phyloP scores from a whole-genome alignment of 2,329 filamentous ascomycete species.

The Emmonsiellopsis sp. region DNA sequence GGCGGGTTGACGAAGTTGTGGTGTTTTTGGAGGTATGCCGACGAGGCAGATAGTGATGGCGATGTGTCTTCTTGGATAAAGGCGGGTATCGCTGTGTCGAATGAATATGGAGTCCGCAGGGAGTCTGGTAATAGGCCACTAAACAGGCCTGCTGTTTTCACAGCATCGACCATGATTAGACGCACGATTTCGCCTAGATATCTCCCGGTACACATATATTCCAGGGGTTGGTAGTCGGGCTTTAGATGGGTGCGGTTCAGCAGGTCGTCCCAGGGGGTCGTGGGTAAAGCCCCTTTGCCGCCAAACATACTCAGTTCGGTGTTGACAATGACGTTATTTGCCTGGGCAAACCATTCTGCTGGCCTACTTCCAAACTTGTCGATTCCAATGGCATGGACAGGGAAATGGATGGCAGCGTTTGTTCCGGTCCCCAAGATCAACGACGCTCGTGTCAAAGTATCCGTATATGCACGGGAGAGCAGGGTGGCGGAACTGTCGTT shows the following conservation, averaged over 20 bases:
- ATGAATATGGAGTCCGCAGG: constrained; percentile 47
- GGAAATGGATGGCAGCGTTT: constrained; percentile 56
- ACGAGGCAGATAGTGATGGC: constrained; percentile 27
- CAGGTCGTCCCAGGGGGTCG: constrained; percentile 53
- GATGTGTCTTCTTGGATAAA: constrained; percentile 44
- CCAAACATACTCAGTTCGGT: constrained; percentile 61
- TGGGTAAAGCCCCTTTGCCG: constrained; percentile 46
- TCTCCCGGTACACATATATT: constrained; percentile 55
- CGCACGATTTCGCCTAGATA: constrained; percentile 57
- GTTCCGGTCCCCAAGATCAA: constrained; percentile 58
- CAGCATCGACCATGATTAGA: constrained; percentile 52
- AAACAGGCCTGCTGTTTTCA: constrained; percentile 48
- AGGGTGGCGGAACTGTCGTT: constrained; percentile 56
- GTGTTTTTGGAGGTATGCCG: constrained; percentile 41
- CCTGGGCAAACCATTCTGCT: constrained; percentile 46
- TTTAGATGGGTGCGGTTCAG: constrained; percentile 49
- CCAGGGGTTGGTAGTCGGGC: constrained; percentile 57
- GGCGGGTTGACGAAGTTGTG: constrained; percentile 41
- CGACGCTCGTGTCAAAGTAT: constrained; percentile 52
- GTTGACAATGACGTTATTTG: constrained; percentile 56
- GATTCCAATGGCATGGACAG: constrained; percentile 43
- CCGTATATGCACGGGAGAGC: constrained; percentile 53
- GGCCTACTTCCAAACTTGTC: constrained; percentile 50
- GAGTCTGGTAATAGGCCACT: constrained; percentile 47
- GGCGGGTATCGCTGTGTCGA: constrained; percentile 52